phyloP scores from a whole-genome alignment of 129 eudicot genomes.

The Artemisia annua region DNA sequence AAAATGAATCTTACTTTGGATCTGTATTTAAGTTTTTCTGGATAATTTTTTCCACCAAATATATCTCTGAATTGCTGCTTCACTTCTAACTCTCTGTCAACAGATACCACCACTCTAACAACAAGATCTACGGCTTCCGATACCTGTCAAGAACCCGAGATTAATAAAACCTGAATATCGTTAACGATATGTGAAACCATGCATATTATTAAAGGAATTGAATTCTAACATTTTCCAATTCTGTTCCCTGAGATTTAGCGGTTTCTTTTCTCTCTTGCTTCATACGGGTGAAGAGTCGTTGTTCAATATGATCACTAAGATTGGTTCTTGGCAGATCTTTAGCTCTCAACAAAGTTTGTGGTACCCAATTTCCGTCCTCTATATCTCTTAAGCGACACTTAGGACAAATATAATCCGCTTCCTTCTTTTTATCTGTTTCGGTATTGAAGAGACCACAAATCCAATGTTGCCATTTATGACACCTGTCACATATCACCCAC shows the following conservation, averaged over 20 bases:
- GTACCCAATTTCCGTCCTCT: slow-evolving; percentile 33
- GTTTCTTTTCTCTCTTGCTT: slow-evolving; percentile 62
- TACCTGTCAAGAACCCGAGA: slow-evolving; percentile 37
- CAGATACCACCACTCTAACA: slow-evolving; percentile 74
- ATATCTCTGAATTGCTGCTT: slow-evolving; percentile 64
- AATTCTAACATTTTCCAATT: slow-evolving; percentile 46
- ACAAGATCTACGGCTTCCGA: slow-evolving; percentile 59
- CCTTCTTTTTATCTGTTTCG: slow-evolving; percentile 46
- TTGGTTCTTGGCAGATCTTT: slow-evolving; percentile 56
- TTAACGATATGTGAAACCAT: not conserved
- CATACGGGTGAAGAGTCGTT: slow-evolving; percentile 53
- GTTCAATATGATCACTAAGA: slow-evolving; percentile 77
- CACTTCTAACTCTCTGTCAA: slow-evolving; percentile 58
- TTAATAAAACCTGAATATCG: not conserved
- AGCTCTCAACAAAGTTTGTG: slow-evolving; percentile 54
- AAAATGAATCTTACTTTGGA: slow-evolving; percentile 50
- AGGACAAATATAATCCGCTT: slow-evolving; percentile 67
- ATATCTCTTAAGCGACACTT: slow-evolving; percentile 54
- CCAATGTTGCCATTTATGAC: slow-evolving; percentile 78
- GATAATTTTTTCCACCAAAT: slow-evolving; percentile 49
- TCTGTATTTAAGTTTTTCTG: slow-evolving; percentile 54
- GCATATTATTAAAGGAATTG: not conserved
- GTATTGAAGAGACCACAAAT: slow-evolving; percentile 69
- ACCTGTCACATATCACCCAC: slow-evolving; percentile 89
- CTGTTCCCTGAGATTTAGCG: slow-evolving; percentile 41